Evolutionary conservation across 306 rosid species (phyloP).

Genomic region (Mimosa pudica): DNA sequence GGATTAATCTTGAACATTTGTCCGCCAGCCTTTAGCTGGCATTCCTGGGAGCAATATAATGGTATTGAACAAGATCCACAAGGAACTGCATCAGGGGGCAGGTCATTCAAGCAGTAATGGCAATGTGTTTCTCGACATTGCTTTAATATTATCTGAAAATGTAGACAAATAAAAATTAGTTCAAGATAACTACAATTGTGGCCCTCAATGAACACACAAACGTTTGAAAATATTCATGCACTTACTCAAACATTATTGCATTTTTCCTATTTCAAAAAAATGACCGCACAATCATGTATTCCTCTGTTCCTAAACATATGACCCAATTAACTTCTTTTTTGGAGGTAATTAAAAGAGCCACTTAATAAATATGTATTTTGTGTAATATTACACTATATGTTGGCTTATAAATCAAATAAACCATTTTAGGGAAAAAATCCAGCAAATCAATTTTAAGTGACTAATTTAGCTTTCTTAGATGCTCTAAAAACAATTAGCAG

Average conservation of each 20-base stretch:
- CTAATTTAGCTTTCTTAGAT: too few relatives aligned
- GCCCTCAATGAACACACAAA: slow-evolving; percentile 19
- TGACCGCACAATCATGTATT: slow-evolving; percentile 3
- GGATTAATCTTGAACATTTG: slow-evolving; percentile 32
- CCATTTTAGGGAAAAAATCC: too few relatives aligned
- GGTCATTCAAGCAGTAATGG: slow-evolving; percentile 86
- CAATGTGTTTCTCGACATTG: slow-evolving; percentile 85
- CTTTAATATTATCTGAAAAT: slow-evolving; percentile 68
- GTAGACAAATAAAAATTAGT: neutral
- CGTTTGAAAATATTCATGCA: neutral
- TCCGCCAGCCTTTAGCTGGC: slow-evolving; percentile 76
- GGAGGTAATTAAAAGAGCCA: too few relatives aligned
- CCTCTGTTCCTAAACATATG: too few relatives aligned
- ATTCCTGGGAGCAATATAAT: slow-evolving; percentile 69
- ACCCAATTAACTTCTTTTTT: too few relatives aligned
- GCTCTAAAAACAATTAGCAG: too few relatives aligned
- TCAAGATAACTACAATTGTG: slow-evolving; percentile 12
- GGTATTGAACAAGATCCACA: slow-evolving; percentile 84
- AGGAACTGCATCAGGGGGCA: slow-evolving; percentile 77
- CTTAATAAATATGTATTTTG: too few relatives aligned
- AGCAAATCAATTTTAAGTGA: too few relatives aligned
- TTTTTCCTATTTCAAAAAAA: slow-evolving; percentile 13
- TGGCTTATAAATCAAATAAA: too few relatives aligned
- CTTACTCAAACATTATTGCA: slow-evolving; percentile 20
- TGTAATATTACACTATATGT: too few relatives aligned